Percentiles rank a stretch among this genome's conserved stretches.
phyloP scores from a whole-genome alignment of 2,329 filamentous ascomycete genomes.

The Penicillium frequentans region DNA sequence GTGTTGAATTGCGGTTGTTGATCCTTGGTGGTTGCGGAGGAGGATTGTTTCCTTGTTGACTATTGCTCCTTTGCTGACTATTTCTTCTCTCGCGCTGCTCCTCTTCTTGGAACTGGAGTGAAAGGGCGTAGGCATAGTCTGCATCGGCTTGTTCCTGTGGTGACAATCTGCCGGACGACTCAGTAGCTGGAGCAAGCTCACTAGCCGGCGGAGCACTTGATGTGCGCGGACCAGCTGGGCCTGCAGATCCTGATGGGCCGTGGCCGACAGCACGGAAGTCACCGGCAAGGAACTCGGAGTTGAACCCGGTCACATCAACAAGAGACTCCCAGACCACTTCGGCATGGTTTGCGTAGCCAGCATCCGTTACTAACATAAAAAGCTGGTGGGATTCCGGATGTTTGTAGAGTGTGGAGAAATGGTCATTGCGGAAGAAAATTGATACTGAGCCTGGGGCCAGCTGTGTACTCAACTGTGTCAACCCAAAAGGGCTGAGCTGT shows the following conservation, averaged over 20 bases:
- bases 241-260: conserved; percentile 31
- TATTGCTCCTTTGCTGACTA: conserved; percentile 40
- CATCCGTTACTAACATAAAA: conserved; percentile 85
- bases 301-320: conserved; percentile 80
- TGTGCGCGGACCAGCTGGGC: conserved; percentile 27
- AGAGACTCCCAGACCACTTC: conserved; percentile 97
- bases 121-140: conserved; percentile 83
- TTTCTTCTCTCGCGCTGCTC: conserved; percentile 64
- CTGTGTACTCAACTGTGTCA: conserved; percentile 70
- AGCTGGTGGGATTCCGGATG: conserved; percentile 76
- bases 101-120: conserved; percentile 91
- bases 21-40: background rate
- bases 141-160: conserved; percentile 66
- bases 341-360: conserved; percentile 81
- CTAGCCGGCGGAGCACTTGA: conserved; percentile 24
- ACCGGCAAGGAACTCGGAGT: conserved; percentile 81
- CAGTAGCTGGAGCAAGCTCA: conserved; percentile 6
- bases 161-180: conserved; percentile 17
- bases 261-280: conserved; percentile 85
- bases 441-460: conserved; percentile 77
- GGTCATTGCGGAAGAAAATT: conserved; percentile 94
- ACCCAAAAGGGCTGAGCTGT: conserved; percentile 79
- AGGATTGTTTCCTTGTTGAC: background rate
- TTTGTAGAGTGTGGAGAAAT: conserved; percentile 91
- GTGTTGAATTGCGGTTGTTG: conserved; percentile 1